Base-by-base conservation (phyloP, 768 basidiomycete species). In the Podaxis pistillaris region DNA sequence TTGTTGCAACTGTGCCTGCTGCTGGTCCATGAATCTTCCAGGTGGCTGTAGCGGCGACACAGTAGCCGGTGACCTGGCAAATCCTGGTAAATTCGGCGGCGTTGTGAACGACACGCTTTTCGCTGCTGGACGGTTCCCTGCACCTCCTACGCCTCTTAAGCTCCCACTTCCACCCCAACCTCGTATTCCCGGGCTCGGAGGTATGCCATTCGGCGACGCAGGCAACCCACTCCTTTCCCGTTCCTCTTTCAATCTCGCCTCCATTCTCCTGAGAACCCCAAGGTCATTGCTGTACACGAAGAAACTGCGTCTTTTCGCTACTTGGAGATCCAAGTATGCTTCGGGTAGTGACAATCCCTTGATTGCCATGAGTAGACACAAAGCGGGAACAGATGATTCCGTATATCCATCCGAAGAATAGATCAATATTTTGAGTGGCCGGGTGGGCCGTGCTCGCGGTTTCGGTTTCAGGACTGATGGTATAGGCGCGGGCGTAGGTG, bases 381-480 rank as follows among this genome's bases (percentile, higher is more conserved):
- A 80, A 22, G 94, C 95, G 57, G 94, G 86, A 5, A 96, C 87
- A 26, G 90, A 91, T 9, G 92, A 91, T 74, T 98, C 96, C 24
- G 96, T 98, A 77, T 96, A 94, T 54, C 93, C 94, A 72, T 96
- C 94, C 17, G 88, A 83, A 17, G 89, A 90, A 73, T 93, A 91
- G 30, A 95, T 73, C 64, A 95, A 81, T 59, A 95, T 77, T 70
- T 93, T 92, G 59, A 87, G 77, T 4, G 90, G 90, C 33, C 82
- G 79, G 30, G 84, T 83, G 64, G 81, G 84, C 30, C 73, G 66
- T 41, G 71, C 67, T 12, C 69, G 64, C 60, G 74, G 69, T 36
- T 72, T 70, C 30, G 68, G 62, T 53, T 53, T 46, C 60, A 60
- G 33, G n/a, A 56, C 30, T 51, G 66, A 40, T 65, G 69, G 47